A percentile compares a stretch with the other conserved stretches of the same genome.
Evolutionary conservation across 371 early-diverging fungal genomes (phyloP).

Genomic region (Mortierella sp.): DNA sequence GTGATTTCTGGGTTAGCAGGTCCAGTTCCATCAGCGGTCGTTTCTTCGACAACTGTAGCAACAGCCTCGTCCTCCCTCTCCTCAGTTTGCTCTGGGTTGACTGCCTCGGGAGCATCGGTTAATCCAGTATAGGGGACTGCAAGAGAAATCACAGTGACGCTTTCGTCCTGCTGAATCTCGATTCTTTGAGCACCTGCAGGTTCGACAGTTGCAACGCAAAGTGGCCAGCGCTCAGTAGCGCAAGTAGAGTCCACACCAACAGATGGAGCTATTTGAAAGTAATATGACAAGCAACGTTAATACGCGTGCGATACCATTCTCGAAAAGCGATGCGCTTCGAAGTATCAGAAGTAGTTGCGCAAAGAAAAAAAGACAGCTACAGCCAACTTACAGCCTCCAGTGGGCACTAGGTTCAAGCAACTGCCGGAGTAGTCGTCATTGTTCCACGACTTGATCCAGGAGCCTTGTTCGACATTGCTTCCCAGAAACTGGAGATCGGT

Average conservation of each 20-base stretch:
- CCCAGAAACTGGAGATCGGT: constrained; percentile 26
- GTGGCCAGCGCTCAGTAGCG: constrained; percentile 22
- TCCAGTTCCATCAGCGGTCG: not conserved
- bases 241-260: constrained; percentile 28
- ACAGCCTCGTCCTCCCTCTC: not conserved
- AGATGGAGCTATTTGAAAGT: constrained; percentile 11
- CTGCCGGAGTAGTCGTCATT: constrained; percentile 30
- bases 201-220: constrained; percentile 39
- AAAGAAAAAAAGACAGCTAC: not conserved
- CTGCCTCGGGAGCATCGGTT: not conserved
- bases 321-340: no score
- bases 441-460: constrained; percentile 49
- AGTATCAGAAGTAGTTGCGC: no score
- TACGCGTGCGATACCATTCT: no score
- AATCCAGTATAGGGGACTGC: constrained; percentile 17
- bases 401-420: constrained; percentile 25
- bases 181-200: constrained; percentile 8
- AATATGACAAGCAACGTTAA: no score
- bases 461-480: constrained; percentile 21
- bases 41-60: not conserved
- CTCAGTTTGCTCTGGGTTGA: not conserved
- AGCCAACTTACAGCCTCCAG: constrained; percentile 11
- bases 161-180: not conserved
- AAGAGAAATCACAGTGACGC: not conserved
- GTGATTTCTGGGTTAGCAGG: constrained; percentile 15